Conservation (phyloP, 495 filamentous ascomycete genomes). For the Aspergillus taichungensis region DNA sequence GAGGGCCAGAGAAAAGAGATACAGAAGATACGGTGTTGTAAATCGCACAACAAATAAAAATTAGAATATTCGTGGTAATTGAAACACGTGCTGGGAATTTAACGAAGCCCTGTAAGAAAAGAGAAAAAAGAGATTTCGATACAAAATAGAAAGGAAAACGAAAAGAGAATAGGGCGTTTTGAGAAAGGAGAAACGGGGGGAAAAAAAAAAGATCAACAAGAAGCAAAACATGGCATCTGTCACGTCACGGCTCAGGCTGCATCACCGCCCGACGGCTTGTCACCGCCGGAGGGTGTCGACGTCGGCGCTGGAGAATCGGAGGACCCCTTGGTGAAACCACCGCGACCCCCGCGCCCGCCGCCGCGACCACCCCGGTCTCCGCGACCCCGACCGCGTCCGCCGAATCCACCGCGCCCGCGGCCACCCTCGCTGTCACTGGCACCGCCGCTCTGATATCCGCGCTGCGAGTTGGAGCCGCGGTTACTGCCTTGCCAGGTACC, state of each 20-base stretch:
- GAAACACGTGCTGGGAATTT: conserved; percentile 16
- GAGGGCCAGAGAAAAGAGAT: too few relatives aligned
- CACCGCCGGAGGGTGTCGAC: conserved; percentile 42
- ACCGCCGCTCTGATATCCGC: conserved; percentile 65
- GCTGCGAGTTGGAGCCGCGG: conserved; percentile 48
- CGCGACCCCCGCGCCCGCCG: conserved; percentile 28
- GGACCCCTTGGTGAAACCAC: conserved; percentile 46
- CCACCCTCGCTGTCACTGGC: conserved; percentile 78
- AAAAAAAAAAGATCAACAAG: conserved; percentile 7
- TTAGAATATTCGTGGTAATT: conserved; percentile 7
- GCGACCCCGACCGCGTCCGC: conserved; percentile 28
- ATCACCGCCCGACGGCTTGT: conserved; percentile 40
- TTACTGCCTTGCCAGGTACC: conserved; percentile 66
- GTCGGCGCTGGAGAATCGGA: conserved; percentile 43
- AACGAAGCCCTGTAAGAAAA: conserved; percentile 4
- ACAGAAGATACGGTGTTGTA: conserved; percentile 1
- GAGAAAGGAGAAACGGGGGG: conserved; percentile 5
- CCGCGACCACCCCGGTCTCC: conserved; percentile 38
- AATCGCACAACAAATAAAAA: conserved; percentile 4
- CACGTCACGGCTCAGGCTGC: conserved; percentile 26
- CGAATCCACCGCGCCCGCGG: conserved; percentile 40
- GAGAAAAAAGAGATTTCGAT: conserved; percentile 20
- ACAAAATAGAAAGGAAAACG: conserved; percentile 8
- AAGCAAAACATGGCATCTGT: conserved; percentile 10
- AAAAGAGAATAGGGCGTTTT: too few relatives aligned